phyloP scores from a whole-genome alignment of 2,329 filamentous ascomycete species.

The Graphium sp. region DNA sequence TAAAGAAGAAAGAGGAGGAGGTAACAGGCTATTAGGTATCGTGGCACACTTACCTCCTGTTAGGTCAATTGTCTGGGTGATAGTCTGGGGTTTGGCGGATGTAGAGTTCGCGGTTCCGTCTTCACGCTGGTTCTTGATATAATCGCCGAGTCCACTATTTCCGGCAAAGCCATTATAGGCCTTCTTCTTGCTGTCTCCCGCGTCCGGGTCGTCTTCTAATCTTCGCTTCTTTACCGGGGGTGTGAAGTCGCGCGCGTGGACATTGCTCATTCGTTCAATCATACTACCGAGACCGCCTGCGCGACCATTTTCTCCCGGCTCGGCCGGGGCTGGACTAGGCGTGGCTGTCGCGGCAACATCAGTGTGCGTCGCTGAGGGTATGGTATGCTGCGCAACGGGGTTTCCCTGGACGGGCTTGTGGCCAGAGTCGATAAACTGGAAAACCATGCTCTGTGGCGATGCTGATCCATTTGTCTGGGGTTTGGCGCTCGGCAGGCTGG shows the following conservation, averaged over 20 bases:
- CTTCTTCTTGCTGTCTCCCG: too few relatives aligned
- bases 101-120: slow-evolving; percentile 17
- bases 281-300: slow-evolving; percentile 39
- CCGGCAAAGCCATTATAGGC: slow-evolving; percentile 26
- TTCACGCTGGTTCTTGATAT: slow-evolving; percentile 43
- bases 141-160: slow-evolving; percentile 44
- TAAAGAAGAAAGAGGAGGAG: slow-evolving; percentile 20
- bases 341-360: too few relatives aligned
- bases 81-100: slow-evolving; percentile 9
- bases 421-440: too few relatives aligned
- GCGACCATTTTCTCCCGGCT: slow-evolving; percentile 23
- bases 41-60: slow-evolving; percentile 25
- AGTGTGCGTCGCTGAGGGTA: too few relatives aligned
- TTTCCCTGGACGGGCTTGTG: too few relatives aligned
- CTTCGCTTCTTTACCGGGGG: slow-evolving; percentile 52
- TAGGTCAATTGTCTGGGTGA: slow-evolving; percentile 37
- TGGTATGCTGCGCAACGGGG: too few relatives aligned
- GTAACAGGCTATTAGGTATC: slow-evolving; percentile 1
- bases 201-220: slow-evolving; percentile 24
- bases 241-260: slow-evolving; percentile 44
- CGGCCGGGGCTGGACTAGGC: too few relatives aligned
- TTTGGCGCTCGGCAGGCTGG: too few relatives aligned
- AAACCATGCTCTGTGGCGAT: too few relatives aligned
- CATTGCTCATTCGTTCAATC: slow-evolving; percentile 61
- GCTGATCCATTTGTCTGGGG: too few relatives aligned